Conservation (phyloP, 768 basidiomycete species). For the Tricholomella constricta region DNA sequence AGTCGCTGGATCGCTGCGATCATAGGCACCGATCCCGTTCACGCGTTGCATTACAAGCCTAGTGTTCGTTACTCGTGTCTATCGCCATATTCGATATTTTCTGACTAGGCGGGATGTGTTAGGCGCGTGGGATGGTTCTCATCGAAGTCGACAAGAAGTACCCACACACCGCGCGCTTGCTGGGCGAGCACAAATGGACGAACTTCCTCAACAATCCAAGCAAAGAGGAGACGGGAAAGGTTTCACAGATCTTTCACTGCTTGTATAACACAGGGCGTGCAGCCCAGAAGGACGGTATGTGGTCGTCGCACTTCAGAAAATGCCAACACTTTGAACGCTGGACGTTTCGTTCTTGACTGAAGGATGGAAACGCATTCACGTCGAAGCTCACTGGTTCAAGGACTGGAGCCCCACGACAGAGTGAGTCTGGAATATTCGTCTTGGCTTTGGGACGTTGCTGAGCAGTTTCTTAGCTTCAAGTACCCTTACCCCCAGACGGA, state of each 20-base stretch:
- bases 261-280: conserved; percentile 42
- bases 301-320: neutral
- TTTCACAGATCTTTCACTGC: conserved; percentile 45
- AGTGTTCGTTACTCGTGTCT: conserved; percentile 32
- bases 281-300: conserved; percentile 52
- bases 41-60: conserved; percentile 50
- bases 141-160: conserved; percentile 46
- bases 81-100: neutral
- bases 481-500: conserved; percentile 42
- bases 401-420: conserved; percentile 34
- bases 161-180: conserved; percentile 33
- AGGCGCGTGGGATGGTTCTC: conserved; percentile 51
- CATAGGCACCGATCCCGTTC: conserved; percentile 38
- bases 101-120: conserved; percentile 5
- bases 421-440: conserved; percentile 24
- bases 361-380: conserved; percentile 55
- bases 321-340: neutral
- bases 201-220: conserved; percentile 44
- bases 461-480: conserved; percentile 21
- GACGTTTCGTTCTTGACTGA: neutral
- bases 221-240: conserved; percentile 36
- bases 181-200: conserved; percentile 55
- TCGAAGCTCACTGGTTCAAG: conserved; percentile 45
- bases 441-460: neutral
- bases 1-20: conserved; percentile 50